Base-by-base conservation (phyloP, 805 yeast genomes). In the Candida jianshihensis region DNA sequence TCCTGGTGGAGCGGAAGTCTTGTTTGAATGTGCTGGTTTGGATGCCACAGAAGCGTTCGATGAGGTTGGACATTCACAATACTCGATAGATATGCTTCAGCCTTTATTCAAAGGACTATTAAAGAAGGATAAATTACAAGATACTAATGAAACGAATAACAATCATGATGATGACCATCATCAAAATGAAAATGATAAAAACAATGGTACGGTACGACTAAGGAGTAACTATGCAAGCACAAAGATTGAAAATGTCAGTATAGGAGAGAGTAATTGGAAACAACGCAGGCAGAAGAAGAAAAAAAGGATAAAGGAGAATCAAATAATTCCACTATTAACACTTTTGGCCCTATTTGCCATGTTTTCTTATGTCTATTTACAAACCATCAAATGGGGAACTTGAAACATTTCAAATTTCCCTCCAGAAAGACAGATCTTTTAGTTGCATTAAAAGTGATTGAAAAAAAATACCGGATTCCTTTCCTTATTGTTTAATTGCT, bases 21-120 rank as follows among this genome's bases (percentile, higher is more conserved):
- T 86, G 31, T 59, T 78, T 43, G 84, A 83, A 42, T 82, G 81
- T 48, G 94, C 84, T 22, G 95, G 92, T 4, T 19, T 36, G 27
- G 87, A 83, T 49, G 95, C 90, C 10, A 81, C 92, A 7, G 78
- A 81, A 48, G 76, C 85, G 9, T 90, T 87, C 54, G 85, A 81
- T 40, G 97, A 90, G 49, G 92, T 92, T 55, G 98, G 98, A 17
- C 98, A 92, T 64, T 86, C 97, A 16, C 96, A 87, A 44, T 96
- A 89, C 48, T 97, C 97, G 19, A 75, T 79, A 42, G 88, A 81
- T 48, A 71, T 83, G 54, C 66, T 92, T 51, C 68, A 64, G 27
- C 77, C 75, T 17, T 64, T 87, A 47, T 68, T 73, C 50, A 71
- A 90, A 38, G 98, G 98, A 39, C 78, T 73, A 37, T 71, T 90